Evolutionary conservation across 805 yeast species (phyloP), one percentile per base, ranked within the genome.

Genomic region (Candida manassasensis): DNA sequence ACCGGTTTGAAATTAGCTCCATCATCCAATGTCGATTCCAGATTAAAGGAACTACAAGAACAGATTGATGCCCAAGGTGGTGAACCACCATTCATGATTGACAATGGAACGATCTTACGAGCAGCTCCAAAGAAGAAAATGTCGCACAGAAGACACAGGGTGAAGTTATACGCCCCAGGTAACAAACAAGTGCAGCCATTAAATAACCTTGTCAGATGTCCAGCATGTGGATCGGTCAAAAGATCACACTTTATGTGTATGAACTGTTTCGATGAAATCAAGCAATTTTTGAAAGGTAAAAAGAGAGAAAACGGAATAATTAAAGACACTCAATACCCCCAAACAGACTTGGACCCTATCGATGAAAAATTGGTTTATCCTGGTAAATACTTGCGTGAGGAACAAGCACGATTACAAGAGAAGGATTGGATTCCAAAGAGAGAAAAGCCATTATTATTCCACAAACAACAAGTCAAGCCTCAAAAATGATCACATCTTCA

Each of bases 81-180:
- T 4, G 51, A 54, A 41, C 52, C 51, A 19, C 70, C 64, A 4
- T 67, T 69, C 38, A 69, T 71, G 57, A 59, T 69, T 19, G 84
- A 78, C 46, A 73, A 79, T 45, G 95, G 94, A n/a, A 51, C 57
- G 42, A 74, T 84, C 19, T 65, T 86, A 36, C 68, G 69, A 46
- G 98, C 98, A 4, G 97, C 80, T 5, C 97, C 98, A 37, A 93
- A 93, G 70, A 88, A 89, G 76, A 89, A 88, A 60, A 79, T 79
- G 2, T 87, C 97, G 6, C 86, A 87, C 57, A 77, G 77, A 64
- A 84, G 86, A 59, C 84, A 85, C 52, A 80, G 97, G 60, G 81
- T 77, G 55, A 79, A 89, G 63, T 77, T 83, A 47, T 76, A 85
- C 45, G 88, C 87, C 6, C 86, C 90, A 3, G 94, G 85, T 8